Base-by-base conservation (phyloP, 176 grass and related monocot genomes). In the Panicum miliaceum region DNA sequence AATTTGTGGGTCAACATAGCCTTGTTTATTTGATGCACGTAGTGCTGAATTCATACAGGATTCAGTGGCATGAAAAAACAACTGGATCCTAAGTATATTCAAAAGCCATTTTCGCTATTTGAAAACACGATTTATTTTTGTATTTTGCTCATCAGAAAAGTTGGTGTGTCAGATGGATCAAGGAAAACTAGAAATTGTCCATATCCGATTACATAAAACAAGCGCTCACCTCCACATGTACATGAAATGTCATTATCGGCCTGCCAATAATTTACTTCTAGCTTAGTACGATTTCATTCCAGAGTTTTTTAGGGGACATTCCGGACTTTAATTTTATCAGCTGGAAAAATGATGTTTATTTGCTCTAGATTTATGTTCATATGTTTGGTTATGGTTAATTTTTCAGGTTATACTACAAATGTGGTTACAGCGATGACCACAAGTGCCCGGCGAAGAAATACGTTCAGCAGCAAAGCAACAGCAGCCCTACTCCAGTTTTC, bases 391-490 rank as follows among this genome's bases (percentile, higher is more conserved):
- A 40, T n/a, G n/a, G n/a, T n/a, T 7, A 14, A 80, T 85, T 79
- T 79, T 87, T 36, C 84, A 90, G 89, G 68, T 26, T 79, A 42
- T 90, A 90, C 84, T 90, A 90, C 59, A 84, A 77, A 80, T 90
- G 89, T 34, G 75, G 80, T 61, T 90, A 80, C 60, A 68, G 60
- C 8, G 68, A 83, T 13, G 84, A 84, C 10, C 61, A 79, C 19
- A 90, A 62, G 51, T 90, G 89, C 20, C 66, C 68, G 42, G 89
- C 89, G 5, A 90, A 79, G 68, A 90, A 90, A 83, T 86, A 84
- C 13, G 67, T 90, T 18, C 89, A 90, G 80, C 84, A 84, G 16
- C n/a, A 79, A 9, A 84, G 50, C 75, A 80, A 42, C 16, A 51
- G 19, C 11, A 2, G 66, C 32, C 78, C 54, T 37, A 84, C 75